Base-by-base conservation (phyloP, 371 early-diverging fungal species). In the Zopfochytrium polystomum region DNA sequence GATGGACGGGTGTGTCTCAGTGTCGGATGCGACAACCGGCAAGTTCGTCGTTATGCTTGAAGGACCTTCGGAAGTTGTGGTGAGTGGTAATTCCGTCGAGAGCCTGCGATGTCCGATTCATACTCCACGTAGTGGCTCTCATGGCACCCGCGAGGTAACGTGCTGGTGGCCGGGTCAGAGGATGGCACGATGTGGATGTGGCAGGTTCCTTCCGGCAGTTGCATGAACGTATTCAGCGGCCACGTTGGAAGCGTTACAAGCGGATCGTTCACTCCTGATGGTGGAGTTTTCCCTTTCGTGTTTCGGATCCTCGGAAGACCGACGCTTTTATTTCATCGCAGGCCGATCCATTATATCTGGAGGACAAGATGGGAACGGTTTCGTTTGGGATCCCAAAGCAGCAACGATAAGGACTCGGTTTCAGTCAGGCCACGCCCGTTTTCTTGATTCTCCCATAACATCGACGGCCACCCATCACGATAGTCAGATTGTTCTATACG, bases 81-180 rank as follows among this genome's bases (percentile, higher is more conserved):
- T 86, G 76, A 67, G 55, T 53, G 7, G 3, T 42, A 18, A n/a
- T 45, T 25, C 26, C 22, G 6, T n/a, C 48, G 15, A 1, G 11
- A 6, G 31, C 32, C 26, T 23, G 51, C 22, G 35, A 2, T 23
- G 27, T 26, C 7, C 47, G 58, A 15, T 20, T 45, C 42, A 42
- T 13, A 3, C 15, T 56, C 54, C 13, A 35, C 5, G 25, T 44
- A 88, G 83, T 96, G 96, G 95, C 64, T 96, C 33, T 75, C 88
- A 64, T 98, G 96, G 96, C 98, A 98, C 76, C 94, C 94, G 7
- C 85, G 88, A 63, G 98, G 98, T 44, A 85, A 85, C 55, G 88
- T 95, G 22, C 59, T 98, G 34, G 71, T 95, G 25, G 91, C 90
- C 4, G 97, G 96, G 32, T 82, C 89, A 30, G 77, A 74, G 25